Evolutionary conservation across 2,329 filamentous ascomycete genomes (phyloP).

Genomic region (Ophiostoma pallidulum): DNA sequence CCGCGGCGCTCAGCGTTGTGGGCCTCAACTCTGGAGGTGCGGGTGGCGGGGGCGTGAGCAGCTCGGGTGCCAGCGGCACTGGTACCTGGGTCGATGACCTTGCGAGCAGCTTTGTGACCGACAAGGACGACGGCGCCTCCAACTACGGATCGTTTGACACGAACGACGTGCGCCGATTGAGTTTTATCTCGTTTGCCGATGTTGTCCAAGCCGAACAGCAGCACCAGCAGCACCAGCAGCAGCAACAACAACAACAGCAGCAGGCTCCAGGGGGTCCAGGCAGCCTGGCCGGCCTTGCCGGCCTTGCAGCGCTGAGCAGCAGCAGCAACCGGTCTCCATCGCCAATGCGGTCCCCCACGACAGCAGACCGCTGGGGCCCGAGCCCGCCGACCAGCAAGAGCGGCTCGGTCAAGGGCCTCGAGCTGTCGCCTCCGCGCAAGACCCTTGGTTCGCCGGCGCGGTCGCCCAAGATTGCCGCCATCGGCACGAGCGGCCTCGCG

Average conservation of each 20-base stretch:
- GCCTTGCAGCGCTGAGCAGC: slow-evolving; percentile 37
- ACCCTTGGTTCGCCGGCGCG: slow-evolving; percentile 50
- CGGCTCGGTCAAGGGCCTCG: slow-evolving; percentile 63
- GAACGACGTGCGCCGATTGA: slow-evolving; percentile 70
- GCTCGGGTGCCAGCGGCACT: slow-evolving; percentile 29
- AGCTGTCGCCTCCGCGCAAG: slow-evolving; percentile 54
- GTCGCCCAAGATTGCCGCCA: slow-evolving; percentile 20
- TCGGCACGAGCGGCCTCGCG: neutral
- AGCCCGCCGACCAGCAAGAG: slow-evolving; percentile 71
- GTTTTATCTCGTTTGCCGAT: slow-evolving; percentile 95
- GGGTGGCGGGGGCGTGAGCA: slow-evolving; percentile 23
- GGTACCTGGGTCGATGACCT: slow-evolving; percentile 50
- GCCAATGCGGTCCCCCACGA: slow-evolving; percentile 67
- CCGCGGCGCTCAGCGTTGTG: slow-evolving; percentile 59
- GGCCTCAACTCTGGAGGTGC: slow-evolving; percentile 35
- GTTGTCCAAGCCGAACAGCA: slow-evolving; percentile 76
- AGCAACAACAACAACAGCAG: slow-evolving; percentile 8
- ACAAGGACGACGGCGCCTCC: slow-evolving; percentile 51
- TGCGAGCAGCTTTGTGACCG: slow-evolving; percentile 40
- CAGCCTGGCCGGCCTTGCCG: slow-evolving; percentile 54
- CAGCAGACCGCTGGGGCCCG: slow-evolving; percentile 42
- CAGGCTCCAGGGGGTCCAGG: slow-evolving; percentile 28
- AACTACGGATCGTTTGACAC: slow-evolving; percentile 71
- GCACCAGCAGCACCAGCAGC: slow-evolving; percentile 16
- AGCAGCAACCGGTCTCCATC: slow-evolving; percentile 64